Conservation (phyloP, 345 rosid genomes). For the Brassica cretica region DNA sequence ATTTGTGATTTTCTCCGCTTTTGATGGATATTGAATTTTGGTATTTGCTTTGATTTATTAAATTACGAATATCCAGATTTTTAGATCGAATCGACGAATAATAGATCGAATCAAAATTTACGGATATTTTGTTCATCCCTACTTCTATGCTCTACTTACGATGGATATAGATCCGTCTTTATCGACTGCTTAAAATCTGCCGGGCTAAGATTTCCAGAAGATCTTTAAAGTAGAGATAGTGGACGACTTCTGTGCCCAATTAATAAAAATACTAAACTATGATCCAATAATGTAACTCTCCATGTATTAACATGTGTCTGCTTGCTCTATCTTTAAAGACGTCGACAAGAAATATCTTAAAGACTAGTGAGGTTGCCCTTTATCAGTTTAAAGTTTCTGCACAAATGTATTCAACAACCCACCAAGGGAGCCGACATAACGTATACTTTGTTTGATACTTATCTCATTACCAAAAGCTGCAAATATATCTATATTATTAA, state of each 20-base stretch:
- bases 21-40: too few species aligned
- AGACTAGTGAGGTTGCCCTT: background rate
- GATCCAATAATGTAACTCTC: background rate
- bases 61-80: too few species aligned
- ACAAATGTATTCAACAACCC: background rate
- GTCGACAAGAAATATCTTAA: background rate
- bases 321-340: background rate
- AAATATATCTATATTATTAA: too few species aligned
- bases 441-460: constrained; percentile 6
- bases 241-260: constrained; percentile 15
- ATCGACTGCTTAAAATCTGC: background rate
- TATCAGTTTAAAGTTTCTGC: background rate
- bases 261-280: background rate
- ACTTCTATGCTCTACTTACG: background rate
- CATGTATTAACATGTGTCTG: background rate
- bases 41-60: too few species aligned
- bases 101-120: too few species aligned
- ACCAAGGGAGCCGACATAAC: background rate
- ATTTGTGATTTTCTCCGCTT: too few species aligned
- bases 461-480: constrained; percentile 4
- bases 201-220: background rate
- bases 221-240: background rate
- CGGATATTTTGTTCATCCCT: too few species aligned
- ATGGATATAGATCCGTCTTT: background rate
- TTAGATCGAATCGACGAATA: too few species aligned